Evolutionary conservation across 345 rosid species (phyloP), one percentile per base, ranked within the genome.

Genomic region (Hibiscus tridactylites): DNA sequence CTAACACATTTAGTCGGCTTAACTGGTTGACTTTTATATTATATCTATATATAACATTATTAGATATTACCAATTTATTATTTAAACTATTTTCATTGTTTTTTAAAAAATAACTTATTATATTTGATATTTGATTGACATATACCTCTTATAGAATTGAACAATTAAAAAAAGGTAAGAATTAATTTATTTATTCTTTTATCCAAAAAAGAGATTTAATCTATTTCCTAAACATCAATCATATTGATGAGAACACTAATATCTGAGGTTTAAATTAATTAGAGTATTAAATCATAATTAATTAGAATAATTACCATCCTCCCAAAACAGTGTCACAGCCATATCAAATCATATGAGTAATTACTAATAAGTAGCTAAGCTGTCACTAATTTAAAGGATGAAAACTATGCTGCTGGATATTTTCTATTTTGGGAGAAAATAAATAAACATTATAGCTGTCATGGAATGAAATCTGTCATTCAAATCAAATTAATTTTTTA

Each of bases 371-470:
- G 56, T 73, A 39, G 79, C 75, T 81, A 67, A 75, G 77, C 58
- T 81, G 76, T 78, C 81, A 44, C 65, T 81, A 76, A 78, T 70
- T 72, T 75, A 33, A 33, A 33, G 37, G 6, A 33, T 33, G 5
- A 33, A 33, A 33, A 33, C 6, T 33, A 33, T 33, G 37, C 37
- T 33, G 37, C 5, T 33, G 37, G 37, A 33, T 33, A 33, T 33
- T 33, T 33, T 33, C 5, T 33, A 33, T 33, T 33, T 33, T 3
- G 37, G 37, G 8, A 24, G 9, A 54, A 54, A 7, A 56, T 8
- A 56, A 21, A 56, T 19, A 9, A 56, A 56, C 9, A 56, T 56
- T 3, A 31, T 60, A 15, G 71, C 35, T 35, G 21, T 9, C 46
- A 61, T 28, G 33, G 17, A 57, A 57, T 37, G 44, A 63, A 21